A percentile compares a stretch with the other conserved stretches of the same genome.
Evolutionary conservation across 2,329 filamentous ascomycete species (phyloP).

Genomic region (Penicillium vulpinum): DNA sequence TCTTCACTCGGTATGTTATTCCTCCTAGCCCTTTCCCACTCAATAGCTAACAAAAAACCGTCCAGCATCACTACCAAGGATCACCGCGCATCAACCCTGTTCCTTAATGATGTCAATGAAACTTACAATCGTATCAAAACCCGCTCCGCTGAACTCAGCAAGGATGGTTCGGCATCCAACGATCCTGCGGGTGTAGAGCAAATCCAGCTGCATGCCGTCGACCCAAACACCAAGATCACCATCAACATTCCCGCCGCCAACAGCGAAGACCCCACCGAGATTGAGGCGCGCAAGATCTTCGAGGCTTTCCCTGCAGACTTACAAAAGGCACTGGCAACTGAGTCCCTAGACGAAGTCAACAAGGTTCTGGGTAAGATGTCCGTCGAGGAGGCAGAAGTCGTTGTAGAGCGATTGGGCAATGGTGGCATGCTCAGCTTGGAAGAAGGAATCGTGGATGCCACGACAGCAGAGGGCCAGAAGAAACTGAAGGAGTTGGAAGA

Average conservation of each 20-base stretch:
- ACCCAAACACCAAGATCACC: slow-evolving; percentile 87
- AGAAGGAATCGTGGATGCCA: slow-evolving; percentile 92
- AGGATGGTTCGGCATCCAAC: slow-evolving; percentile 55
- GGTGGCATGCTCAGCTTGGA: slow-evolving; percentile 89
- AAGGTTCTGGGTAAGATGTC: slow-evolving; percentile 85
- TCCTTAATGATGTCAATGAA: slow-evolving; percentile 86
- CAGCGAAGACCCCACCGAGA: slow-evolving; percentile 62
- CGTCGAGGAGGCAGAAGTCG: slow-evolving; percentile 80
- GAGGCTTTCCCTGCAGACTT: slow-evolving; percentile 80
- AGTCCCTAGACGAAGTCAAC: slow-evolving; percentile 85
- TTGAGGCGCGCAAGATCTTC: slow-evolving; percentile 71
- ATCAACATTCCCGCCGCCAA: slow-evolving; percentile 74
- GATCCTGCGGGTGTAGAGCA: slow-evolving; percentile 75
- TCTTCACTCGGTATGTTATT: slow-evolving; percentile 75
- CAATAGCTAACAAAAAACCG: slow-evolving; percentile 10
- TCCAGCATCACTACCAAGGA: slow-evolving; percentile 74
- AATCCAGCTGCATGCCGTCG: slow-evolving; percentile 95
- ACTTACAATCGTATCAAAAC: slow-evolving; percentile 81
- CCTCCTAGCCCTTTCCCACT: not conserved
- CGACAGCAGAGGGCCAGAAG: slow-evolving; percentile 79
- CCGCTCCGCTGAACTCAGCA: slow-evolving; percentile 71
- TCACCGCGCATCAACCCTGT: slow-evolving; percentile 87
- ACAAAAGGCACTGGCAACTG: slow-evolving; percentile 79
- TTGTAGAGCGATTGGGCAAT: slow-evolving; percentile 77
- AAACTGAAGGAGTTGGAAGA: slow-evolving; percentile 74